A percentile compares a stretch with the other conserved stretches of the same genome.
Evolutionary conservation across 2,329 filamentous ascomycete species (phyloP).

Genomic region (Pseudogymnoascus sp.): DNA sequence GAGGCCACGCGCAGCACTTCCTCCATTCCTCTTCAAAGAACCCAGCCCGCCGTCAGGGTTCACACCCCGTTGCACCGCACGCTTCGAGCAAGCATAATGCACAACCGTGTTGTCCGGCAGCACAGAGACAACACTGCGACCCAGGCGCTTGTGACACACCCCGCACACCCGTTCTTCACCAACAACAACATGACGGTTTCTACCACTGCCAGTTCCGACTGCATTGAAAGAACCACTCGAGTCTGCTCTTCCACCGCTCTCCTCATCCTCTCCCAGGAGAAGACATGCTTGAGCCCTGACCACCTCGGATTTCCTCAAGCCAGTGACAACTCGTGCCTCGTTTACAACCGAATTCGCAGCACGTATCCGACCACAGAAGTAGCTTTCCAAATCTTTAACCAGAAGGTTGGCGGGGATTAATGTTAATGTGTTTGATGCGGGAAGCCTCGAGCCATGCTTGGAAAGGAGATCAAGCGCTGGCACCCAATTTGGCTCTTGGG

Average conservation of each 20-base stretch:
- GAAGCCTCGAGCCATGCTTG: slow-evolving; percentile 84
- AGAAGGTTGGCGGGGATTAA: slow-evolving; percentile 78
- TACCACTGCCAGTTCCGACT: slow-evolving; percentile 46
- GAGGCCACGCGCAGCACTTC: not conserved
- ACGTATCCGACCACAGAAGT: slow-evolving; percentile 86
- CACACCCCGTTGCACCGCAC: slow-evolving; percentile 33
- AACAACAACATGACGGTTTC: slow-evolving; percentile 67
- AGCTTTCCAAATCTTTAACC: slow-evolving; percentile 72
- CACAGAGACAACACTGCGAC: slow-evolving; percentile 83
- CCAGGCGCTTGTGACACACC: slow-evolving; percentile 88
- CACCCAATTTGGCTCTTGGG: slow-evolving; percentile 63
- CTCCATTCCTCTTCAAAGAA: not conserved
- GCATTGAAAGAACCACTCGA: not conserved
- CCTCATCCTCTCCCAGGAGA: slow-evolving; percentile 61
- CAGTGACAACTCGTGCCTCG: slow-evolving; percentile 69
- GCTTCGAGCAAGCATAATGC: slow-evolving; percentile 69
- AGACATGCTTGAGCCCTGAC: slow-evolving; percentile 69
- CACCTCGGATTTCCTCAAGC: slow-evolving; percentile 69
- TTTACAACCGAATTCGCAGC: slow-evolving; percentile 76
- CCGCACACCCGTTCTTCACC: slow-evolving; percentile 84
- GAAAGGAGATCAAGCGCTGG: slow-evolving; percentile 84
- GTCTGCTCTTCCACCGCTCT: slow-evolving; percentile 37
- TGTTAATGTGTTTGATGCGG: slow-evolving; percentile 75
- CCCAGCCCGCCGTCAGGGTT: not conserved
- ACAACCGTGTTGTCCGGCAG: slow-evolving; percentile 76